These are phyloP conservation scores for Claviceps cyperi DNA, from an alignment of 2,329 filamentous ascomycete genomes.

Conservation along the genomic window DNA sequence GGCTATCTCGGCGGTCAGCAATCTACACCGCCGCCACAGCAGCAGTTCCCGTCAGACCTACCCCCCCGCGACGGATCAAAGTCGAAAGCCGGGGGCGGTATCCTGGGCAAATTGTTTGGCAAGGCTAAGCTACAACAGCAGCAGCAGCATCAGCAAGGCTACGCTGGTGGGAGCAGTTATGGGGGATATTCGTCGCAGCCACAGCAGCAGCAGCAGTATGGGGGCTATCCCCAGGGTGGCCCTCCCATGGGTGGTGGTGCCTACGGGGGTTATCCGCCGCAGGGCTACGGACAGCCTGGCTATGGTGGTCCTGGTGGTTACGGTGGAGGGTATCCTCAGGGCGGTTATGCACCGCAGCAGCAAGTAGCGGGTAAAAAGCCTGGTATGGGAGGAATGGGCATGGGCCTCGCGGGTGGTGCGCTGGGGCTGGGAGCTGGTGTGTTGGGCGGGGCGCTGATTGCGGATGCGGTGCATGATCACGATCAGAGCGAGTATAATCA, in stretches of 20 bases:
- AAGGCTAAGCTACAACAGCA: conserved; percentile 21
- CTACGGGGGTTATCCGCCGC: conserved; percentile 7
- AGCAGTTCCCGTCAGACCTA: conserved; percentile 23
- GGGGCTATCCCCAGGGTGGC: background rate
- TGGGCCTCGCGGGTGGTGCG: conserved; percentile 62
- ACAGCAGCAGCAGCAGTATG: conserved; percentile 2
- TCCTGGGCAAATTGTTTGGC: conserved; percentile 38
- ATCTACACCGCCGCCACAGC: conserved; percentile 7
- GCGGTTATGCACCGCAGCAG: conserved; percentile 14
- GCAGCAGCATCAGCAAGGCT: conserved; percentile 1
- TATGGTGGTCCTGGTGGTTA: conserved; percentile 21
- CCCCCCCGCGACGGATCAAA: conserved; percentile 26
- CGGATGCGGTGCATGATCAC: conserved; percentile 48
- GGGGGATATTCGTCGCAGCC: conserved; percentile 1
- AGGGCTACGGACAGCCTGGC: conserved; percentile 12
- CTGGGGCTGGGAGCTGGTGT: conserved; percentile 71
- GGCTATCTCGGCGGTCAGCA: conserved; percentile 5
- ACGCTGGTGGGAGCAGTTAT: conserved; percentile 11
- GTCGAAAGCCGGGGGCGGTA: conserved; percentile 22
- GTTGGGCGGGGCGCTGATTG: conserved; percentile 61
- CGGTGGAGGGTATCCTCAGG: conserved; percentile 8
- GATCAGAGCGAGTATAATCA: conserved; percentile 42
- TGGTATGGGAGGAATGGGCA: conserved; percentile 19
- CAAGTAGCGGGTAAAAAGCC: conserved; percentile 27
- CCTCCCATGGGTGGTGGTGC: background rate